Evolutionary conservation across 2,329 filamentous ascomycete species (phyloP).

Genomic region (Aureobasidium sp.): DNA sequence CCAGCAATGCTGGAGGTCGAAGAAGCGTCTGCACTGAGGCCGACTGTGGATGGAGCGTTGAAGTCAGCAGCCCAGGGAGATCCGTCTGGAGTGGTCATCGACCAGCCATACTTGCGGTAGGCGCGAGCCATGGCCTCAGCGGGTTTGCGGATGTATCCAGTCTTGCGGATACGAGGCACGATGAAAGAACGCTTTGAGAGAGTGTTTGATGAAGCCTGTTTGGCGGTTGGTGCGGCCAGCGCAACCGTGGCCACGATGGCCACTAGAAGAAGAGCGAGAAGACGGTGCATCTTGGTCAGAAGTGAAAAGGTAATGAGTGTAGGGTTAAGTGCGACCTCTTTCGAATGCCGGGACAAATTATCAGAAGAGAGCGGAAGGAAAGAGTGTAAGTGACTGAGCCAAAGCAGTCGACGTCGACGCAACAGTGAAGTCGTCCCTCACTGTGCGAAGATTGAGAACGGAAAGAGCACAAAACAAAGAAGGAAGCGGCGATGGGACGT

Average conservation of each 20-base stretch:
- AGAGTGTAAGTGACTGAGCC: constrained; percentile 4
- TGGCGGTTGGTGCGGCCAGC: constrained; percentile 39
- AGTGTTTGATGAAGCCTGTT: constrained; percentile 20
- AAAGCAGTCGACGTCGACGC: constrained; percentile 3
- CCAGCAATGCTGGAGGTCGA: not conserved
- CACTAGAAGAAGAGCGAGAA: constrained; percentile 4
- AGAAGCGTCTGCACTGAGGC: not conserved
- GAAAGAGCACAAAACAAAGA: constrained; percentile 1
- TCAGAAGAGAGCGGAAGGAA: not conserved
- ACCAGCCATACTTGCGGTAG: constrained; percentile 56
- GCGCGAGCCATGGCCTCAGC: constrained; percentile 56
- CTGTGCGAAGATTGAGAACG: not conserved
- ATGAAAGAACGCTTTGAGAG: constrained; percentile 54
- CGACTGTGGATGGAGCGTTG: not conserved
- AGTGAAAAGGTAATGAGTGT: not conserved
- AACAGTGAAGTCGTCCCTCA: not conserved
- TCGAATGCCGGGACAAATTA: not conserved
- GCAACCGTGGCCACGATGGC: constrained; percentile 36
- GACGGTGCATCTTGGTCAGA: not conserved
- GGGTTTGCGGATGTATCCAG: constrained; percentile 51
- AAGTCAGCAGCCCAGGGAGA: not conserved
- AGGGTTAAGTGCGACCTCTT: not conserved
- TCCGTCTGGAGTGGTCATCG: constrained; percentile 11
- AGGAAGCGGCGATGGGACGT: not conserved
- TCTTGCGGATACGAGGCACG: constrained; percentile 51